Base-by-base conservation (phyloP, 257 asterid genomes). In the Datura wrightii region DNA sequence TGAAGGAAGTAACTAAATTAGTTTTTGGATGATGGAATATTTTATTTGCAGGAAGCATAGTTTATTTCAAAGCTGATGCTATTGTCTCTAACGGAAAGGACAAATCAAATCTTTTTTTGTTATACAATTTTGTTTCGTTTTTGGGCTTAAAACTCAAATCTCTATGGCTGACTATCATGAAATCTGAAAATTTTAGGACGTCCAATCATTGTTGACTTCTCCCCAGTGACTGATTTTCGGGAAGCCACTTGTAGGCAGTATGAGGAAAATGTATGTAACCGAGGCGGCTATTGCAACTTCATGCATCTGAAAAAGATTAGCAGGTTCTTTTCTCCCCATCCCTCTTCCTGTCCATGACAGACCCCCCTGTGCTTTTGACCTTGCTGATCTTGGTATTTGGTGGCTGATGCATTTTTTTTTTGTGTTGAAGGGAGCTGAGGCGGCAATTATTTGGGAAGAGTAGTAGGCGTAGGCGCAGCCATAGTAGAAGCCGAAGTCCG, bases 281-380 rank as follows among this genome's bases (percentile, higher is more conserved):
- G 98, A 88, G 98, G 97, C 83, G 98, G 98, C 86, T 94, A 93
- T 86, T 94, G 98, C 91, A 94, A 94, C 86, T 94, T 94, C 92
- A 94, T 94, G 97, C 97, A 94, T 93, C 93, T 94, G 56, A 94
- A 94, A 85, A 94, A 94, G 91, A 94, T 94, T 74, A 90, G 91
- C 93, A 90, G 93, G 98, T 94, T 62, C 67, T 94, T 85, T 37
- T 85, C 56, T 62, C n/a, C 36, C 10, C 37, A 34, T 18, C 80
- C 8, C 10, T 76, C n/a, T 55, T 16, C 16, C 31, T 37, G n/a
- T 82, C 55, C 42, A 3, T 18, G 41, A 72, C 56, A n/a, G n/a
- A n/a, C n/a, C n/a, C n/a, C n/a, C 31, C 3, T 31, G 1, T 76
- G 24, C 82, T 53, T 74, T 76, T 74, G 60, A 48, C 4, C 63